Evolutionary conservation across 768 basidiomycete species (phyloP).

Genomic region (Trametes villosa): DNA sequence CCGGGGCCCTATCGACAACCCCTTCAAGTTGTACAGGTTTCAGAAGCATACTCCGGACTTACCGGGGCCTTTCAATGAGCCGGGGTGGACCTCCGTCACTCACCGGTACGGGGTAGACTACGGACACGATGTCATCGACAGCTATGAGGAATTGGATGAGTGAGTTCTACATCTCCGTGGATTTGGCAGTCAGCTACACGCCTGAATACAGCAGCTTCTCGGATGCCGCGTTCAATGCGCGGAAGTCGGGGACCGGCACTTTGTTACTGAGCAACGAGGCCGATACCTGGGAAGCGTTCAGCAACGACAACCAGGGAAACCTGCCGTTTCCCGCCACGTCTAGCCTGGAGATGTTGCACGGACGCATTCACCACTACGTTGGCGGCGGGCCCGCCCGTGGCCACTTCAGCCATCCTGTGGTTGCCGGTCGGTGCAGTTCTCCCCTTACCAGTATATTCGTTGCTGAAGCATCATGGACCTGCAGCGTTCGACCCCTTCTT

Average conservation of each 20-base stretch:
- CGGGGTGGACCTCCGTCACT: neutral
- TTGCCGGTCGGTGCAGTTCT: constrained; percentile 38
- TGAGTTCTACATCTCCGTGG: neutral
- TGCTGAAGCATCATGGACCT: neutral
- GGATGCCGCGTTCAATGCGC: neutral
- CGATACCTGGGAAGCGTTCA: constrained; percentile 47
- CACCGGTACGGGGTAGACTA: neutral
- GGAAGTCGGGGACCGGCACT: constrained; percentile 40
- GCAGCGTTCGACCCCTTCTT: constrained; percentile 56
- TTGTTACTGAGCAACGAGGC: constrained; percentile 28
- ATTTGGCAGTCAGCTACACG: too few species aligned
- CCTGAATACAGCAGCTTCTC: neutral
- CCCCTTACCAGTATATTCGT: neutral
- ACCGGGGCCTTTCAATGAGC: neutral
- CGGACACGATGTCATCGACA: neutral
- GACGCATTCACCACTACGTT: constrained; percentile 42
- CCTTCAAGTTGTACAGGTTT: neutral
- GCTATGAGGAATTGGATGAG: neutral
- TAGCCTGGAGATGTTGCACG: constrained; percentile 54
- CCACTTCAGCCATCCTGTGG: constrained; percentile 43
- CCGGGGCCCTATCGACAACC: neutral
- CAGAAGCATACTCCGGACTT: neutral
- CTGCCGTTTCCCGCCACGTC: constrained; percentile 42
- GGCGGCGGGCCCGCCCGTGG: constrained; percentile 46
- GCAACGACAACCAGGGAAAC: constrained; percentile 45